A percentile compares a stretch with the other conserved stretches of the same genome.
Evolutionary conservation across 768 basidiomycete species (phyloP).

Genomic region (Hydnum rufescens): DNA sequence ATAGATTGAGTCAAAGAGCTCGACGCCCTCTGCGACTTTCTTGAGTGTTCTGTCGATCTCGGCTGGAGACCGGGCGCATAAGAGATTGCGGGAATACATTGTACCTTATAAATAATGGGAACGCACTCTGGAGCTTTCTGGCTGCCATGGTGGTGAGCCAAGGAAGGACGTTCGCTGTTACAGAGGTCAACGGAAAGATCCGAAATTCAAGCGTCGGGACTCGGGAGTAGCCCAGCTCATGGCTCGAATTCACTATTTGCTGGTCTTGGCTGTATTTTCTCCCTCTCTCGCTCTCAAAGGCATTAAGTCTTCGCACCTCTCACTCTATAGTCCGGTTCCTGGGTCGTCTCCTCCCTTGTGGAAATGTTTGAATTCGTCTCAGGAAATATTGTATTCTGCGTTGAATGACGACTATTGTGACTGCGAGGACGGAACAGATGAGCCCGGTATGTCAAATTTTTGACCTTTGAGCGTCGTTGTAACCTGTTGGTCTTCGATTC

Average conservation of each 20-base stretch:
- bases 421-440: conserved; percentile 86
- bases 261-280: no score
- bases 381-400: conserved; percentile 54
- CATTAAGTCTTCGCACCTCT: background rate
- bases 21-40: conserved; percentile 89
- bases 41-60: conserved; percentile 98
- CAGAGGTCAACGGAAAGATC: background rate
- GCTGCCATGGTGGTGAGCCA: background rate
- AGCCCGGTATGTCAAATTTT: conserved; percentile 41
- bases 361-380: conserved; percentile 66
- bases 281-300: background rate
- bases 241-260: no score
- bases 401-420: conserved; percentile 94
- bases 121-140: background rate
- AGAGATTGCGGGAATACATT: background rate
- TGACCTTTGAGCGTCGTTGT: no score
- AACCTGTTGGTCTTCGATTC: background rate
- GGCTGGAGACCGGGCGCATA: conserved; percentile 28
- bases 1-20: conserved; percentile 86
- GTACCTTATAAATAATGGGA: background rate
- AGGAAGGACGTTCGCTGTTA: background rate
- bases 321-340: background rate
- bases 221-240: no score
- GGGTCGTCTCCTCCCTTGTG: conserved; percentile 27
- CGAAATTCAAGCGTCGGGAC: no score